Evolutionary conservation across 257 asterid genomes (phyloP).

Genomic region (Anisodus acutangulus): DNA sequence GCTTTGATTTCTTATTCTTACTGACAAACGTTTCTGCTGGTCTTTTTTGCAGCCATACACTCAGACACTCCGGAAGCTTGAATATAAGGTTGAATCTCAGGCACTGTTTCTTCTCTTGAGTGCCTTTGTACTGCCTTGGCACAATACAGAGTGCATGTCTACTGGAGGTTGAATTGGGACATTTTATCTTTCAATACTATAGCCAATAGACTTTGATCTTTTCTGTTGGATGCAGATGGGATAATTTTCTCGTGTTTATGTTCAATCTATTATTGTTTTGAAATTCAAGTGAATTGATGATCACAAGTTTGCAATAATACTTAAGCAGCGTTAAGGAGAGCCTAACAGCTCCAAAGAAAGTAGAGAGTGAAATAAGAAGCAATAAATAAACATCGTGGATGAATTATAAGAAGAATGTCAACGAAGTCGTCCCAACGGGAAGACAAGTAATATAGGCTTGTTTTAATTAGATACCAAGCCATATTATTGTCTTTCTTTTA

Average conservation of each 20-base stretch:
- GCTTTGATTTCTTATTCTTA: background rate
- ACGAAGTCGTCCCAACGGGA: background rate
- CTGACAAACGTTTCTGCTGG: background rate
- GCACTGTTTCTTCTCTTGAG: constrained; percentile 17
- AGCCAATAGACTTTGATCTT: background rate
- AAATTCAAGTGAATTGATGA: background rate
- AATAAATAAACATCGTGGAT: background rate
- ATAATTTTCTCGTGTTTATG: background rate
- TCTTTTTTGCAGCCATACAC: constrained; percentile 43
- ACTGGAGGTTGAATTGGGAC: constrained; percentile 25
- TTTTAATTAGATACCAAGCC: background rate
- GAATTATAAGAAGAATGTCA: background rate
- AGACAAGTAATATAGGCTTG: background rate
- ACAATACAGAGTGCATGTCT: constrained; percentile 11
- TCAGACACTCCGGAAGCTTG: constrained; percentile 45
- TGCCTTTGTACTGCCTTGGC: constrained; percentile 27
- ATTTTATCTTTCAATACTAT: constrained; percentile 18
- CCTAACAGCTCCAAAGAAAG: background rate
- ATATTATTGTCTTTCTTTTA: constrained; percentile 8
- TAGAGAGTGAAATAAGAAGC: background rate
- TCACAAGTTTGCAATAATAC: background rate
- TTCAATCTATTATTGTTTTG: background rate
- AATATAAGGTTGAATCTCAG: constrained; percentile 24
- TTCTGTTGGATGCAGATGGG: background rate
- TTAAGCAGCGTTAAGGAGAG: background rate